These are phyloP conservation scores for Pseudocercospora fuligena DNA, from an alignment of 2,329 filamentous ascomycete species.

Conservation along the genomic window DNA sequence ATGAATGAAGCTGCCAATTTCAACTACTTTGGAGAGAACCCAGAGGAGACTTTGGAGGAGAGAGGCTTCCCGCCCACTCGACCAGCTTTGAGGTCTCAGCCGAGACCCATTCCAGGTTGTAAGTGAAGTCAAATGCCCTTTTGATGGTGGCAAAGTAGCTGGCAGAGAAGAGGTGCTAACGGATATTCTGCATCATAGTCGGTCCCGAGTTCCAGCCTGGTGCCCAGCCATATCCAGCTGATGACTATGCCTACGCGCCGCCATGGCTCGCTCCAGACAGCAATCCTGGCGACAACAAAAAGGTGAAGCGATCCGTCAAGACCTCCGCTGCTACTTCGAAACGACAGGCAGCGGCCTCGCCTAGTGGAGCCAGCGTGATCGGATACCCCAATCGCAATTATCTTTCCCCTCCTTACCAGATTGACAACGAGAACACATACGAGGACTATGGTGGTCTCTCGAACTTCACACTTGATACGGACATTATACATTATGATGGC, in stretches of 20 bases:
- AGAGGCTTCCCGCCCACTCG: conserved; percentile 63
- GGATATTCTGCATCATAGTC: neutral
- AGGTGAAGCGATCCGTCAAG: conserved; percentile 20
- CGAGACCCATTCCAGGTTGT: conserved; percentile 70
- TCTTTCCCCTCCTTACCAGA: conserved; percentile 67
- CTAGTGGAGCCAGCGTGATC: conserved; percentile 20
- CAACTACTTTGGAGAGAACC: conserved; percentile 45
- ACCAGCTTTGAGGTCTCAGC: conserved; percentile 63
- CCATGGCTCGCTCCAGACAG: conserved; percentile 46
- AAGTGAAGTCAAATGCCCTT: neutral
- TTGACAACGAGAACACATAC: conserved; percentile 58
- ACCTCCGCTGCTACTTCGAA: conserved; percentile 8
- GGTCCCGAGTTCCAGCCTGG: conserved; percentile 66
- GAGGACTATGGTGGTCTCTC: conserved; percentile 49
- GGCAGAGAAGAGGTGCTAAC: neutral
- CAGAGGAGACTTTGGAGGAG: conserved; percentile 43
- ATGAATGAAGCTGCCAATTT: conserved; percentile 63
- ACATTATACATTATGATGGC: conserved; percentile 70
- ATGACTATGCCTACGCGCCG: conserved; percentile 35
- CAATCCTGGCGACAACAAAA: conserved; percentile 28
- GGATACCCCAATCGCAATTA: conserved; percentile 51
- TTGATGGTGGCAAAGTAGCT: neutral
- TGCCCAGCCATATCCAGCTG: conserved; percentile 27
- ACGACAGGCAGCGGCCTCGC: conserved; percentile 23
- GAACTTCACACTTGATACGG: conserved; percentile 62